These are phyloP conservation scores for Trebouxia gelatinosa DNA, from an alignment of 163 green algal species.

Conservation along the genomic window DNA sequence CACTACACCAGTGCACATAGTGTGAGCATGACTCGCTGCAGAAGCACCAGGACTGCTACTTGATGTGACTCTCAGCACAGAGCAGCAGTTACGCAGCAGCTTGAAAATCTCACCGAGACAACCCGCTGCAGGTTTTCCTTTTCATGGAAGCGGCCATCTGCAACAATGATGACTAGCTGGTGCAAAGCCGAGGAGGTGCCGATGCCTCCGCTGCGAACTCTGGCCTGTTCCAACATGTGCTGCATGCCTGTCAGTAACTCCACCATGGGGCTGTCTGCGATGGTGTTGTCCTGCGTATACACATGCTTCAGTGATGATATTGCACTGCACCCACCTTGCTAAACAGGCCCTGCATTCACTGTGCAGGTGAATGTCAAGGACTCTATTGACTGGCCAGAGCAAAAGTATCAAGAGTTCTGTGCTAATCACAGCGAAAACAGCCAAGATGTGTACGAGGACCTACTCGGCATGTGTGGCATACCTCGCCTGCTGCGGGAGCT, in stretches of 20 bases:
- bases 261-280: constrained; percentile 88
- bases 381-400: background rate
- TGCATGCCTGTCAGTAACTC: constrained; percentile 79
- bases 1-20: background rate
- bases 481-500: background rate
- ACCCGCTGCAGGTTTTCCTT: constrained; percentile 75
- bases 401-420: background rate
- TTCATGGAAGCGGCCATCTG: constrained; percentile 97
- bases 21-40: background rate
- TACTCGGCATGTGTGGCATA: background rate
- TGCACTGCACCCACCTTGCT: no score
- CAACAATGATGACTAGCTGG: constrained; percentile 93
- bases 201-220: constrained; percentile 28
- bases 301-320: no score
- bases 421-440: background rate
- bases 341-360: no score
- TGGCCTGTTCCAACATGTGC: constrained; percentile 68
- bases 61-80: background rate
- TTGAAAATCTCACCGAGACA: constrained; percentile 47
- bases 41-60: background rate
- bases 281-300: constrained; percentile 90
- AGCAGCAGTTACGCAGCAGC: background rate
- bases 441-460: background rate
- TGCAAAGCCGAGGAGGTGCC: constrained; percentile 49
- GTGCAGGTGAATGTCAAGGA: background rate